phyloP scores from a whole-genome alignment of 176 grass and related monocot genomes.

The Zoysia pacifica region DNA sequence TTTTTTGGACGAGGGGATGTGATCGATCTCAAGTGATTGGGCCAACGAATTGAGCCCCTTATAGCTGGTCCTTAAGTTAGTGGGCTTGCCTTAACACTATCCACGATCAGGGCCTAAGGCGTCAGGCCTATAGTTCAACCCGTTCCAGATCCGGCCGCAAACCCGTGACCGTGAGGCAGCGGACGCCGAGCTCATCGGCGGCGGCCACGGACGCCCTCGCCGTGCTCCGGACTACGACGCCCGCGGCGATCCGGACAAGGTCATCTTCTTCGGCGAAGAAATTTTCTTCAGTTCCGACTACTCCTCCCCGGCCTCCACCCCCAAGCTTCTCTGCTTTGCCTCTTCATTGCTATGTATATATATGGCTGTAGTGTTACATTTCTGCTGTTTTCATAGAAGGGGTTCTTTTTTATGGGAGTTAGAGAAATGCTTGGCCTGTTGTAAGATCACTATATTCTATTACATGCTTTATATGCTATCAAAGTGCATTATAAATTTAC shows the following conservation, averaged over 20 bases:
- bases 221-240: slow-evolving; percentile 82
- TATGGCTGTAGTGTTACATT: neutral
- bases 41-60: no score
- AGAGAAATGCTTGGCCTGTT: neutral
- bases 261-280: slow-evolving; percentile 64
- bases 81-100: no score
- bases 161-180: neutral
- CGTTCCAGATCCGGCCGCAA: no score
- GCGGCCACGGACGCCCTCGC: slow-evolving; percentile 76
- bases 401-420: no score
- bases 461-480: neutral
- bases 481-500: neutral
- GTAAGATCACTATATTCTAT: neutral
- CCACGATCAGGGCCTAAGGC: no score
- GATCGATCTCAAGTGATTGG: no score
- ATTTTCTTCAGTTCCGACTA: slow-evolving; percentile 80
- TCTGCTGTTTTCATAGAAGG: neutral
- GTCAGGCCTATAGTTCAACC: no score
- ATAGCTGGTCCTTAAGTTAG: no score
- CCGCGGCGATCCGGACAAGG: slow-evolving; percentile 68
- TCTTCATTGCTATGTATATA: no score
- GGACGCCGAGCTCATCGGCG: neutral
- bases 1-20: no score
- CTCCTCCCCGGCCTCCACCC: slow-evolving; percentile 55
- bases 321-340: slow-evolving; percentile 5